Base-by-base conservation (phyloP, 495 filamentous ascomycete genomes). In the Trypethelium eluteriae region DNA sequence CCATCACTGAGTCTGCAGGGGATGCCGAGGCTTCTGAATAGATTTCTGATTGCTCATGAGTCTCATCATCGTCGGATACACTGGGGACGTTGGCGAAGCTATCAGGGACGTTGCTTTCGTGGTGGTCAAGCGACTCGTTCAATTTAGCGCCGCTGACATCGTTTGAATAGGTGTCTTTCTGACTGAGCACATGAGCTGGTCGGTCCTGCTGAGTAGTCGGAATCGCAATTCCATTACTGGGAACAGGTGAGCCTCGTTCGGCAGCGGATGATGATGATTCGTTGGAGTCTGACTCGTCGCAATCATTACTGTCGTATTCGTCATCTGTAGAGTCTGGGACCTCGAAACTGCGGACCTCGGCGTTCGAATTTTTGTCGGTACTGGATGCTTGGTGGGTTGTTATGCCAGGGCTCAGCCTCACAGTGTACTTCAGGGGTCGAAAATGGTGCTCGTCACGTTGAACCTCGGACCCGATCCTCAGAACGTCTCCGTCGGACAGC, bases 391-490 rank as follows among this genome's bases (percentile, higher is more conserved):
- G 18, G 11, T 5, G 36, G 53, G 7, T 6, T 7, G 0, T 25
- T 25, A 25, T 7, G 53, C 10, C 32, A 6, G 36, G 7, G 5
- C 32, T 36, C 6, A 59, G 53, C 32, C 36, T 59, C 53, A 59
- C 53, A 36, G 53, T 32, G 18, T 35, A 59, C 5, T 35, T 18
- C 18, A 34, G 53, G 7, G 53, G 53, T 35, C 53, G 53, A 59
- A 35, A 59, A 14, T 14, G 7, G 3, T 59, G 41, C 0, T 65
- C 63, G 18, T 49, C 63, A 38, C 63, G 63, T 16, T 49, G 35
- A 38, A 65, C 63, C 16, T 53, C 32, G 36, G 5, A 32, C 34
- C 63, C 63, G 9, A 65, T 11, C 44, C 16, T 47, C 18, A 65
- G 44, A 7, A n/a, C 39, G 14, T 65, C 63, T 34, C 32, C 32